phyloP scores from a whole-genome alignment of 2,329 filamentous ascomycete genomes.

The Alternaria arborescens region DNA sequence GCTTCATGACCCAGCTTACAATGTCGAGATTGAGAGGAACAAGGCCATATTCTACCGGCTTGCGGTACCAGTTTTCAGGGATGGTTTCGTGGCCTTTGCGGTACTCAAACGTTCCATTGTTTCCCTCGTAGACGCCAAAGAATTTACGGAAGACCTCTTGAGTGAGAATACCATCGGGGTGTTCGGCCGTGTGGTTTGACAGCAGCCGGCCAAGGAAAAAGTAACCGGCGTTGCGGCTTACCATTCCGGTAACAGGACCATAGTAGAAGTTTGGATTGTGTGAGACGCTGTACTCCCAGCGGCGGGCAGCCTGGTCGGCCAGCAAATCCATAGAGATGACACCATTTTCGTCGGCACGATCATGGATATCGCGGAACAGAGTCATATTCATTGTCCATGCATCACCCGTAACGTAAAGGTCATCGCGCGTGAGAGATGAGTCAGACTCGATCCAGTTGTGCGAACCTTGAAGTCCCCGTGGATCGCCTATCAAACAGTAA shows the following conservation, averaged over 20 bases:
- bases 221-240: conserved; percentile 59
- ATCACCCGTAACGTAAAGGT: conserved; percentile 54
- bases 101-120: conserved; percentile 49
- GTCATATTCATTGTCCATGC: conserved; percentile 55
- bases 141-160: conserved; percentile 55
- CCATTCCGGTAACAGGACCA: conserved; percentile 61
- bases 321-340: conserved; percentile 27
- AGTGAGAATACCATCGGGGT: conserved; percentile 27
- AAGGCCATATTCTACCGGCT: conserved; percentile 58
- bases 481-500: conserved; percentile 44
- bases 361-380: conserved; percentile 57
- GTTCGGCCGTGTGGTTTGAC: conserved; percentile 28
- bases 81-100: conserved; percentile 61
- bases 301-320: conserved; percentile 42
- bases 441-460: conserved; percentile 57
- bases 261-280: conserved; percentile 65
- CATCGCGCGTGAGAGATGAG: conserved; percentile 53
- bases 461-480: conserved; percentile 55
- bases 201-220: conserved; percentile 44
- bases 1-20: conserved; percentile 21
- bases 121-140: conserved; percentile 56
- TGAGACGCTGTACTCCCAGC: conserved; percentile 59
- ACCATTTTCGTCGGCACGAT: conserved; percentile 25
- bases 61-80: conserved; percentile 63
- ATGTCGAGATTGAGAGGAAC: conserved; percentile 40